Percentiles rank a stretch among this genome's conserved stretches.
Conservation (phyloP, 306 rosid genomes). For the Quercus parvula region DNA sequence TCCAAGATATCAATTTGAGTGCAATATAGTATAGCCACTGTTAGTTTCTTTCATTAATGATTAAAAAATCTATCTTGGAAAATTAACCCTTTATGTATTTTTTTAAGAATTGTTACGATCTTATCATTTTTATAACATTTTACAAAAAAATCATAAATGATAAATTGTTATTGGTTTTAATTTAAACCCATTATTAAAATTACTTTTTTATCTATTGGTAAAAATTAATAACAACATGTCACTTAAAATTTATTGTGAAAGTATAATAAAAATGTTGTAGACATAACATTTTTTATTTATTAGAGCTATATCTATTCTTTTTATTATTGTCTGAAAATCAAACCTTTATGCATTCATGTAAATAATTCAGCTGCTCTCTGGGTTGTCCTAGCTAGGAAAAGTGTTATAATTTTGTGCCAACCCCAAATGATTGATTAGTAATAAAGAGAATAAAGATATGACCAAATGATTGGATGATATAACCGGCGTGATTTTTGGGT, state of each 20-base stretch:
- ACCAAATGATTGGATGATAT: slow-evolving; percentile 32
- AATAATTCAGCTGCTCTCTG: background rate
- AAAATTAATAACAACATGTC: rapidly evolving
- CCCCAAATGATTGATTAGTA: slow-evolving; percentile 43
- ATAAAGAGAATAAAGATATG: slow-evolving; percentile 8
- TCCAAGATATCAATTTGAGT: background rate
- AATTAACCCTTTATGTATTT: background rate
- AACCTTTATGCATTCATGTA: background rate
- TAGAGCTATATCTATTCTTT: too few relatives aligned
- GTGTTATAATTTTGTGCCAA: slow-evolving; percentile 18
- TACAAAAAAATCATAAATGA: rapidly evolving
- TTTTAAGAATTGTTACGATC: rapidly evolving
- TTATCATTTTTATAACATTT: too few relatives aligned
- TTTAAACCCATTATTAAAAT: too few relatives aligned
- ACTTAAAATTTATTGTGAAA: too few relatives aligned
- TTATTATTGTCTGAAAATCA: background rate
- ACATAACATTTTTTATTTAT: too few relatives aligned
- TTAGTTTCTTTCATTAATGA: background rate
- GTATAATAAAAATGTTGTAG: rapidly evolving
- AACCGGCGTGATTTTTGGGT: slow-evolving; percentile 62
- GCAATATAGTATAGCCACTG: too few relatives aligned
- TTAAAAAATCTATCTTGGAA: background rate
- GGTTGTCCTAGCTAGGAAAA: background rate
- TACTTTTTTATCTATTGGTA: rapidly evolving
- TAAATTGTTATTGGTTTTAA: too few relatives aligned